A percentile compares a stretch with the other conserved stretches of the same genome.
Conservation (phyloP, 2,329 filamentous ascomycete genomes). For the Venturia oleaginea region DNA sequence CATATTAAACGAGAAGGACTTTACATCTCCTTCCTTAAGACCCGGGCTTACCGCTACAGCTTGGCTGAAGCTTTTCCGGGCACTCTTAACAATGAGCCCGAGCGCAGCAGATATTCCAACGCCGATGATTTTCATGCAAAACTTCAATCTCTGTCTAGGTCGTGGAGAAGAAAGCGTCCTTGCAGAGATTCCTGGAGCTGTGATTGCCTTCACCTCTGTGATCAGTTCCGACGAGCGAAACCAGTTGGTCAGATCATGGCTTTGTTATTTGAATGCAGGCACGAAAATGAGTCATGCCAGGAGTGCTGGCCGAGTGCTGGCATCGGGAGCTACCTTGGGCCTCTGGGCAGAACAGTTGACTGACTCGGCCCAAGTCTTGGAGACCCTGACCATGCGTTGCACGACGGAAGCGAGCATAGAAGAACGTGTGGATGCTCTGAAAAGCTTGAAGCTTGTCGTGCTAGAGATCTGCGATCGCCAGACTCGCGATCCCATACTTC, state of each 20-base stretch:
- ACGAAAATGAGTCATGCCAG: background rate
- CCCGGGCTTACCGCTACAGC: conserved; percentile 58
- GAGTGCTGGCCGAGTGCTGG: conserved; percentile 33
- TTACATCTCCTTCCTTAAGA: conserved; percentile 39
- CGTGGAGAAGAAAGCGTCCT: conserved; percentile 28
- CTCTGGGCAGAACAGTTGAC: conserved; percentile 1
- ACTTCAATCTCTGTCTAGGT: conserved; percentile 23
- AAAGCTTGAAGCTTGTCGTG: conserved; percentile 13
- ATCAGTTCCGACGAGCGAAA: conserved; percentile 14
- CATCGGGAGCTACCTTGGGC: conserved; percentile 31
- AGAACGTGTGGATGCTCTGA: conserved; percentile 34
- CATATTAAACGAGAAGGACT: conserved; percentile 21
- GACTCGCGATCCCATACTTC: background rate
- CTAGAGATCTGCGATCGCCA: background rate
- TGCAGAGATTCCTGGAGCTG: conserved; percentile 22
- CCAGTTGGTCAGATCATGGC: conserved; percentile 12
- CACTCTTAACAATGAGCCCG: conserved; percentile 20
- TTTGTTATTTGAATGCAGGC: background rate
- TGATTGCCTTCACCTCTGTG: conserved; percentile 18
- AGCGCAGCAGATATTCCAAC: background rate
- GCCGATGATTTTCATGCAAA: background rate
- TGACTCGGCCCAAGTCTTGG: background rate
- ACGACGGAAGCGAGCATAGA: conserved; percentile 32
- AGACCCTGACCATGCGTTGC: conserved; percentile 28
- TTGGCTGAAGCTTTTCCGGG: conserved; percentile 48